A percentile compares a stretch with the other conserved stretches of the same genome.
Conservation (phyloP, 2,329 filamentous ascomycete genomes). For the Emydomyces testavorans region DNA sequence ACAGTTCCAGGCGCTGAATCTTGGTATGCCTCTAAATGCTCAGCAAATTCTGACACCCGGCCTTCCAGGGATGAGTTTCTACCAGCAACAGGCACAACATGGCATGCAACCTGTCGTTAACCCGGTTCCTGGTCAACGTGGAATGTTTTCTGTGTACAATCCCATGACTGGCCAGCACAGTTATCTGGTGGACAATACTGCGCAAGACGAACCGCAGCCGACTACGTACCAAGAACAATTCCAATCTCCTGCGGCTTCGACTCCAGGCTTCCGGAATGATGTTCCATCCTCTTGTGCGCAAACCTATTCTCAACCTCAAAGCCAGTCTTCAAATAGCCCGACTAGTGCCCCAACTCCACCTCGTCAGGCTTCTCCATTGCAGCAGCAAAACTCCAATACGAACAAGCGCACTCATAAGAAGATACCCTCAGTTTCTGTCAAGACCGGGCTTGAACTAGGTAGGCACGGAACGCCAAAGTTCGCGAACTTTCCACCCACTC, state of each 20-base stretch:
- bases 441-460: conserved; percentile 37
- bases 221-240: conserved; percentile 25
- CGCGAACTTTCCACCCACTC: conserved; percentile 66
- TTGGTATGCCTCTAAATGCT: conserved; percentile 39
- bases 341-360: conserved; percentile 10
- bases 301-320: conserved; percentile 41
- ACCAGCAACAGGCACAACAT: conserved; percentile 56
- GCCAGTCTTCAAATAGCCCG: conserved; percentile 33
- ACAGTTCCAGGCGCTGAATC: conserved; percentile 65
- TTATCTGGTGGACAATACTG: conserved; percentile 62
- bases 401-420: conserved; percentile 88
- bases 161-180: conserved; percentile 72
- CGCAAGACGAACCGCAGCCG: conserved; percentile 34
- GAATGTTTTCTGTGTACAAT: conserved; percentile 74
- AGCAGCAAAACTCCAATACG: conserved; percentile 50
- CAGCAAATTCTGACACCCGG: conserved; percentile 40
- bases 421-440: conserved; percentile 53
- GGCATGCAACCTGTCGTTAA: conserved; percentile 53
- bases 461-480: conserved; percentile 59
- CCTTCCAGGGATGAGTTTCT: conserved; percentile 44
- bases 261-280: conserved; percentile 60
- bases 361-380: conserved; percentile 9
- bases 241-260: conserved; percentile 43
- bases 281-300: conserved; percentile 66
- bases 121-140: conserved; percentile 56